These are phyloP conservation scores for Mycena indigotica DNA, from an alignment of 768 basidiomycete species.

Conservation along the genomic window DNA sequence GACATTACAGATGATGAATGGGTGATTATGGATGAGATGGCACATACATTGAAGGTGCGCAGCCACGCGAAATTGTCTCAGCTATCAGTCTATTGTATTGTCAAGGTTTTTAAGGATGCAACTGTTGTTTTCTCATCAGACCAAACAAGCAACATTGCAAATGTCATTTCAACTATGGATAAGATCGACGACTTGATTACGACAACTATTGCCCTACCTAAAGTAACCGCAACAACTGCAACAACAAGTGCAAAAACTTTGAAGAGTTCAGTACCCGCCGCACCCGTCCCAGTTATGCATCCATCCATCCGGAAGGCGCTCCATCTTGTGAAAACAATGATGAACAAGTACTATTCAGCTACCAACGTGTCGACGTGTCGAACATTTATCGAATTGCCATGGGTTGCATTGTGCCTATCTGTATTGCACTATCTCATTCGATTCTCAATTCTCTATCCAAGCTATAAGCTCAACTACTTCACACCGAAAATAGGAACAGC, in stretches of 20 bases:
- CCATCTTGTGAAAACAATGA: slow-evolving; percentile 24
- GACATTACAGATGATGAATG: slow-evolving; percentile 27
- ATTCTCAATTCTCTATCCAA: slow-evolving; percentile 32
- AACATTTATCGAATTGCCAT: slow-evolving; percentile 28
- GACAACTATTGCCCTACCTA: background rate
- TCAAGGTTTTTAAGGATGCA: slow-evolving; percentile 30
- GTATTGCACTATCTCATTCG: background rate
- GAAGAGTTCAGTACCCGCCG: too few species aligned
- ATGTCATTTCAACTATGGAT: slow-evolving; percentile 38
- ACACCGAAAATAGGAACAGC: slow-evolving; percentile 22
- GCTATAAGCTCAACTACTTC: slow-evolving; percentile 34
- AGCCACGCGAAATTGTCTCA: too few species aligned
- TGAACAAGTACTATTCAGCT: slow-evolving; percentile 28
- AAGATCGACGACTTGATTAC: slow-evolving; percentile 29
- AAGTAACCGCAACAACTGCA: background rate
- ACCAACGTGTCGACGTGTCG: slow-evolving; percentile 27
- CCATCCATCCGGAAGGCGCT: slow-evolving; percentile 21
- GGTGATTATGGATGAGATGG: slow-evolving; percentile 29
- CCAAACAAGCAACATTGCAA: slow-evolving; percentile 22
- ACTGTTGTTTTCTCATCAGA: slow-evolving; percentile 29
- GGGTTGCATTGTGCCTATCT: slow-evolving; percentile 13
- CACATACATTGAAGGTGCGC: slow-evolving; percentile 28
- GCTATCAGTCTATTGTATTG: background rate
- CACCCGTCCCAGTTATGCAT: slow-evolving; percentile 3
- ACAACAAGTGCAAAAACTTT: background rate